phyloP scores from a whole-genome alignment of 176 grass and related monocot genomes.

The Phoenix roebelenii region DNA sequence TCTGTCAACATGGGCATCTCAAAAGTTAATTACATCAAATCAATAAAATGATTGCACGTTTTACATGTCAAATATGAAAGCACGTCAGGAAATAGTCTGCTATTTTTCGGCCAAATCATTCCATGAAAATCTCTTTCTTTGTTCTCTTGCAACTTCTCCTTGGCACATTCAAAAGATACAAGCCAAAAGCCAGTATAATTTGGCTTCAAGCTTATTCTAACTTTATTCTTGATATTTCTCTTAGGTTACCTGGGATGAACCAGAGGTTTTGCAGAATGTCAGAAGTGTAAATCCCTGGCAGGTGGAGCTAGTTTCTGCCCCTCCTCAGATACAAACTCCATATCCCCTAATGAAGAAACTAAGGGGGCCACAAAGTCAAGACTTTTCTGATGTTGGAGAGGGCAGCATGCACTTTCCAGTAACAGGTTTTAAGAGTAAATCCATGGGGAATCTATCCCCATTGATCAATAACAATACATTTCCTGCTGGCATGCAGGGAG shows the following conservation, averaged over 20 bases:
- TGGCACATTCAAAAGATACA: no score
- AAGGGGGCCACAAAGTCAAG: neutral
- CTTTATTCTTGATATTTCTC: neutral
- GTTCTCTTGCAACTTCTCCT: no score
- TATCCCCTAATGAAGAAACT: neutral
- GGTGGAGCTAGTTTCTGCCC: slow-evolving; percentile 3
- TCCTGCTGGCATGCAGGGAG: slow-evolving; percentile 31
- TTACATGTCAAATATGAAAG: no score
- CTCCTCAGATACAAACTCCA: neutral
- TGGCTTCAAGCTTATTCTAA: no score
- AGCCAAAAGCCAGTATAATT: no score
- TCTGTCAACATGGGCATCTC: no score
- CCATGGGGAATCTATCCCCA: neutral
- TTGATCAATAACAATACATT: neutral
- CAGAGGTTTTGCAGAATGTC: slow-evolving; percentile 6
- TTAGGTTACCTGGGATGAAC: slow-evolving; percentile 19
- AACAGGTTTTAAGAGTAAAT: neutral
- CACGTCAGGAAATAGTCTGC: no score
- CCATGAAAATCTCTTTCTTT: no score
- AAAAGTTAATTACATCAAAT: no score
- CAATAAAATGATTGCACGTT: no score
- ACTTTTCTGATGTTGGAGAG: neutral
- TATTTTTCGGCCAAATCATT: no score
- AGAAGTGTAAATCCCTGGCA: slow-evolving; percentile 22
- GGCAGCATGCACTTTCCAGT: neutral